Percentiles rank a stretch among this genome's conserved stretches.
Conservation (phyloP, 768 basidiomycete species). For the Lactarius tabidus region DNA sequence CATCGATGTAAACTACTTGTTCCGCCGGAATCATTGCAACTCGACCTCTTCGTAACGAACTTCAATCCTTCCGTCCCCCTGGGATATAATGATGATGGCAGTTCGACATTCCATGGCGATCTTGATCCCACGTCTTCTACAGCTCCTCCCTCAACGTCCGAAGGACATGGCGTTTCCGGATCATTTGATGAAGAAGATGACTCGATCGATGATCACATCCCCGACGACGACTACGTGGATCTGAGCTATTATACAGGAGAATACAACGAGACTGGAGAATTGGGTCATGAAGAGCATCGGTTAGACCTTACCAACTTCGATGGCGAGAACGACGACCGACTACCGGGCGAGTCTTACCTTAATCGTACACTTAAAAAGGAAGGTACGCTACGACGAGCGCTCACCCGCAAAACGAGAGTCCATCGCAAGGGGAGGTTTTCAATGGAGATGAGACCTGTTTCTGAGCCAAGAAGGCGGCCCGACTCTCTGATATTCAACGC, state of each 20-base stretch:
- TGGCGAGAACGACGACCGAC: constrained; percentile 58
- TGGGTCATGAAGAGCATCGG: constrained; percentile 46
- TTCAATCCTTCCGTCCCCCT: constrained; percentile 31
- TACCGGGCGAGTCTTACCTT: constrained; percentile 55
- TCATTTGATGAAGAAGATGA: constrained; percentile 12
- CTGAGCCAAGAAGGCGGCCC: not conserved
- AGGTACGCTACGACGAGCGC: constrained; percentile 54
- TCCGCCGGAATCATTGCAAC: constrained; percentile 44
- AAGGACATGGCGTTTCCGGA: constrained; percentile 7
- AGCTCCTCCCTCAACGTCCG: not conserved
- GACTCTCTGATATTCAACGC: not conserved
- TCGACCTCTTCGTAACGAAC: constrained; percentile 75
- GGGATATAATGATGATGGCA: not conserved
- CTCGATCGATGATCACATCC: not conserved
- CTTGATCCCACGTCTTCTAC: not conserved
- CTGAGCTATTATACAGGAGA: constrained; percentile 41
- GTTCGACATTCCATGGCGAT: not conserved
- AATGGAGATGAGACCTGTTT: not conserved
- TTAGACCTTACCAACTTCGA: constrained; percentile 76
- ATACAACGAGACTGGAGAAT: constrained; percentile 35
- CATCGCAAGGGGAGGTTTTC: constrained; percentile 13
- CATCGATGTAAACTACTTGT: constrained; percentile 59
- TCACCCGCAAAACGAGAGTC: constrained; percentile 35
- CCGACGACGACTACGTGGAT: constrained; percentile 37
- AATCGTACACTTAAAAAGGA: constrained; percentile 52